Evolutionary conservation across 148 eudicot genomes (phyloP), one percentile per base, ranked within the genome.

Genomic region (Vaccinium vitisidaea): DNA sequence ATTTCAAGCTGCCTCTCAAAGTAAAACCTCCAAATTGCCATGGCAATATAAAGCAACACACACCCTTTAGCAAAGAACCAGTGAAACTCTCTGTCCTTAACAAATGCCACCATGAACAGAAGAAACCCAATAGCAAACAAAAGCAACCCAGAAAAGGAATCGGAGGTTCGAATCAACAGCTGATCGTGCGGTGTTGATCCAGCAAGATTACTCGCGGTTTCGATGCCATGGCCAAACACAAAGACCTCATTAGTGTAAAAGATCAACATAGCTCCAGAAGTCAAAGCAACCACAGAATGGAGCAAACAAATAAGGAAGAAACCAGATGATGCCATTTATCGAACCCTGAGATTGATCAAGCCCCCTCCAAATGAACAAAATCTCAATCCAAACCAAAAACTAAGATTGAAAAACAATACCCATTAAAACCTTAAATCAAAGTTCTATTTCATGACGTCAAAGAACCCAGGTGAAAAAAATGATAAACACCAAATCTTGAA

Each of bases 1-100:
- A 85, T 94, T 82, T 91, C 94, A 36, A 96, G 90, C 83, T 89
- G 92, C 86, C 92, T 91, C 89, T 91, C 98, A 77, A 96, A 96
- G 83, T 88, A 93, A 80, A 96, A 86, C 83, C 98, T 92, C 98
- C 98, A 96, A 80, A 92, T 84, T 4, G 98, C 98, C 98, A 93
- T 91, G 6, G 93, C 91, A 25, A 94, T 86, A 84, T 96, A 97
- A 15, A 96, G 89, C 71, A 96, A 80, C 85, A 92, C 95, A 84
- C 98, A 94, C 8, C 98, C 98, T 81, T 87, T 93, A 6, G 98
- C 98, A 54, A 96, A 96, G 83, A 93, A 94, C 86, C 90, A 83
- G 69, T 96, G 98, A 85, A 96, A 96, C 63, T 90, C 86, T 39
- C 80, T 84, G 63, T 96, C 98, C 84, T 92, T 90, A 25, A 96